These are phyloP conservation scores for Galeopsis tetrahit DNA, from an alignment of 257 asterid species.

Conservation along the genomic window DNA sequence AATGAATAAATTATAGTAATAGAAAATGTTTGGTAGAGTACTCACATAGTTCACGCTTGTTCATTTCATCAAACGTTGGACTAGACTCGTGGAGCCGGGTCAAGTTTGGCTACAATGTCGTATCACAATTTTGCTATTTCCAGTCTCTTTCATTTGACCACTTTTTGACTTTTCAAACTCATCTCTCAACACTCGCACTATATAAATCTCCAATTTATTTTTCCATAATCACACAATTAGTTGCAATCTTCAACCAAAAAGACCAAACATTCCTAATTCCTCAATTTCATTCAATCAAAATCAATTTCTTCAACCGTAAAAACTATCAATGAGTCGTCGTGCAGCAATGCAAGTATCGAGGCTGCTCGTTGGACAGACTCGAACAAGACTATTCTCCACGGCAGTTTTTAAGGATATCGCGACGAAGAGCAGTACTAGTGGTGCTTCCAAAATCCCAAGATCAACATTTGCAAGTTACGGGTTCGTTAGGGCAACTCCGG, in stretches of 20 bases:
- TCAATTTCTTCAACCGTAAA: background rate
- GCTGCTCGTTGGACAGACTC: constrained; percentile 36
- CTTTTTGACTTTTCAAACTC: background rate
- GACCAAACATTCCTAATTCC: background rate
- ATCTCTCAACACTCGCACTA: constrained; percentile 24
- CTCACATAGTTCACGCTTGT: too few relatives aligned
- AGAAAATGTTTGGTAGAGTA: background rate
- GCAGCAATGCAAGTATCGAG: constrained; percentile 39
- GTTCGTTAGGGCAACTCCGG: constrained; percentile 1
- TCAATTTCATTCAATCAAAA: background rate
- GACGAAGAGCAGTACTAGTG: background rate
- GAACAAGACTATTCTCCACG: constrained; percentile 36
- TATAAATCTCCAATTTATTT: constrained; percentile 30
- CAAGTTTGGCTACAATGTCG: constrained; percentile 29
- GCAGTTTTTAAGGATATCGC: background rate
- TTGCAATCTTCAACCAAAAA: constrained; percentile 12
- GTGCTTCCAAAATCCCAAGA: constrained; percentile 5
- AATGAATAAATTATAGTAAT: too few relatives aligned
- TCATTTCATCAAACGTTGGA: constrained; percentile 15
- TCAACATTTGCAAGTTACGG: constrained; percentile 2
- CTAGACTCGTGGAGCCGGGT: constrained; percentile 23
- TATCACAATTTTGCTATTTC: constrained; percentile 7
- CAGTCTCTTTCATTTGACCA: constrained; percentile 1
- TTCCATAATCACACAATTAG: constrained; percentile 25
- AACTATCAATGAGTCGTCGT: constrained; percentile 41